Evolutionary conservation across 2,329 filamentous ascomycete genomes (phyloP), one percentile per base, ranked within the genome.

Genomic region (Pseudogymnoascus sp.): DNA sequence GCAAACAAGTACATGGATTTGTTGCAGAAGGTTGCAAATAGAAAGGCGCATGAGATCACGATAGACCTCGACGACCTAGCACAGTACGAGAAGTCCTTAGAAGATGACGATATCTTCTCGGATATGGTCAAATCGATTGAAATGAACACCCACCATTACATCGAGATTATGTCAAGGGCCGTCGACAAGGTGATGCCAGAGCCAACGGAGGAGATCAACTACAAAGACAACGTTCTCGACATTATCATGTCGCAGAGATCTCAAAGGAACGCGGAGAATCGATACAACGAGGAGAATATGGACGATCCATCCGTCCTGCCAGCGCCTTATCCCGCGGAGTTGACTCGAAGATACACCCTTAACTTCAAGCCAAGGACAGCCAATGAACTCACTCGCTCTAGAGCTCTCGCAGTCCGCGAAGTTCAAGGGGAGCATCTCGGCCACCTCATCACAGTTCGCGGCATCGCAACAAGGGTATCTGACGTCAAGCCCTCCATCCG

Each of bases 401-500:
- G 87, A 73, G 80, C 86, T 1, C 79, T 97, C 65, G 93, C 95
- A n/a, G 95, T 99, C 31, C 88, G 95, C 68, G 87, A 97, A 72
- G 91, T 99, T 31, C 87, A 90, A 45, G 95, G 93, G 69, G 93
- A 97, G 71, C 91, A 99, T 74, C 83, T 99, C 2, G 95, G 95
- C 59, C 87, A 90, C 70, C 84, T 99, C 67, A 97, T 99, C 74
- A 97, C 95, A 4, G 85, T 99, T 60, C 87, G 95, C 64, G 93
- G 93, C 67, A 99, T 99, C 67, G 88, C 93, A 2, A 99, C 95
- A 1, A 85, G 95, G 72, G 95, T 97, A 1, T 97, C 95, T 1
- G 95, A 99, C 73, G 95, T 99, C 70, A 99, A 99, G 80, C 95
- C 95, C 39, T 87, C 95, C 10, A 90, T 97, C n/a, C 90, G 93